Base-by-base conservation (phyloP, 106 monocot genomes). In the Xerophyta viscosa region DNA sequence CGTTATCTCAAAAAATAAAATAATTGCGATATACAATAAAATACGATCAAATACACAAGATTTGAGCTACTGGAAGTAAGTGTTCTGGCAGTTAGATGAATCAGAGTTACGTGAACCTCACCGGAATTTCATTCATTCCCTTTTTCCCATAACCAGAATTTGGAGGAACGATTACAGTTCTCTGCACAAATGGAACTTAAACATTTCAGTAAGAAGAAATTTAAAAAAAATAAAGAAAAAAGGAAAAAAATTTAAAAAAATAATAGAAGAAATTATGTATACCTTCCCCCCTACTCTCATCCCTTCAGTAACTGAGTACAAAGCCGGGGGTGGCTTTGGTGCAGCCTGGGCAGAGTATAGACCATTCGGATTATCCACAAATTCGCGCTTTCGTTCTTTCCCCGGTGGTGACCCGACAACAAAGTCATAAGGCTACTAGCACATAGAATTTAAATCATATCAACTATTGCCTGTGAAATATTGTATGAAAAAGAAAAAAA, bases 221-320 rank as follows among this genome's bases (percentile, higher is more conserved):
- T 33, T 33, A n/a, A 9, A 18, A 0, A 54, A 13, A 31, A 20
- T 29, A 15, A 0, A 1, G 31, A 7, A 14, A 19, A 30, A 19
- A 33, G 24, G 42, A 57, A n/a, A 18, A 27, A 29, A 9, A 49
- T 54, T 33, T 33, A 33, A 27, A 29, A 11, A 42, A 13, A 30
- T 22, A 33, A 48, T 5, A 55, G 23, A 11, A 72, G 41, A 27
- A 23, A 28, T 1, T 23, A 23, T 29, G 27, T 15, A 60, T 66
- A 80, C 87, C 92, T 83, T 93, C 13, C 87, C 92, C 20, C 92
- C 92, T 15, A 87, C 83, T 77, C 58, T 73, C 92, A 93, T 93
- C 37, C 92, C 92, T 75, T 93, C 87, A 20, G 83, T 72, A 45
- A 87, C 43, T 15, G 74, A 46, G 57, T 93, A 93, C 80, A 87